Base-by-base conservation (phyloP, 1,284 basidiomycete species). In the Mycocalia duriaeana region DNA sequence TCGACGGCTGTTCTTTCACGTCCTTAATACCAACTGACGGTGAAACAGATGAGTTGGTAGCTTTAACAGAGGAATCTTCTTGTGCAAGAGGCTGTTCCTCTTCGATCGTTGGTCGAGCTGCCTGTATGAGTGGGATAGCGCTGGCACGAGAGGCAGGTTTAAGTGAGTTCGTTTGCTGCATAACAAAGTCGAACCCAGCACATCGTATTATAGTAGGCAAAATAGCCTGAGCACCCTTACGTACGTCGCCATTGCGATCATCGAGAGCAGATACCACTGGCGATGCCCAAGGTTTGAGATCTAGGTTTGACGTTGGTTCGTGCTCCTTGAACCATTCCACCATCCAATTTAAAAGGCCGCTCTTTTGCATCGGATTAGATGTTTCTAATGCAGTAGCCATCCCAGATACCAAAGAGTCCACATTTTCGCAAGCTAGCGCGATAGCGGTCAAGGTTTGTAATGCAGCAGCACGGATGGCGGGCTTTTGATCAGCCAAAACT, bases 401-500 rank as follows among this genome's bases (percentile, higher is more conserved):
- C 14, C 89, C 86, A 37, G 81, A 66, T 23, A 91, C 77, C 77
- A 99, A 79, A 2, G 84, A 73, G 19, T 95, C 94, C 11, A 97
- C 60, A 5, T 89, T 84, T 44, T 91, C 89, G 57, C 89, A 90
- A 11, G 91, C 89, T 19, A 82, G 83, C 5, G 89, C 87, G 45
- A 99, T 94, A 3, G 90, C 85, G 3, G 82, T 81, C 51, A 99
- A 71, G 0, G 93, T 85, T 43, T 83, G 77, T 3, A 92, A 61
- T 11, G 85, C 96, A 24, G 90, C 81, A 3, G 81, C 72, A 37
- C 96, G 85, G 28, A 94, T 87, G 5, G 85, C 85, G 2, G 88
- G 85, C 66, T 99, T 99, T 63, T 95, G 92, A 62, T 99, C 96
- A 5, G 94, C 82, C 5, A 98, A 77, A 4, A 94, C 91, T 20